Conservation (phyloP, 257 asterid genomes). For the Nicotiana obtusifolia region DNA sequence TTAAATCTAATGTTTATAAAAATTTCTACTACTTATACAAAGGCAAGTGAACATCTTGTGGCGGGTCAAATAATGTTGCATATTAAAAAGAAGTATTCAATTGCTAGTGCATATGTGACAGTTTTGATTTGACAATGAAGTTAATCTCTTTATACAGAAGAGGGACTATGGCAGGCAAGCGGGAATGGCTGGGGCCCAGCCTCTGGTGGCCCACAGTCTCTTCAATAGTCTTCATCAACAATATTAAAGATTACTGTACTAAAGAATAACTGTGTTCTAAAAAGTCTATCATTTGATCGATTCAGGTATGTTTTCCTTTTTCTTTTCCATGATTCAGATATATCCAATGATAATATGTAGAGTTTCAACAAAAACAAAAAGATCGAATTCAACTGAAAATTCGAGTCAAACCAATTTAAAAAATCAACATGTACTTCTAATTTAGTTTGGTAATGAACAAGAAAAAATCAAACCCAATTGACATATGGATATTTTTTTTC, state of each 20-base stretch:
- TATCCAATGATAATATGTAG: background rate
- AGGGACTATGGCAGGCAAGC: background rate
- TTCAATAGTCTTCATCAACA: background rate
- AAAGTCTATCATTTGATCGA: background rate
- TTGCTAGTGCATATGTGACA: conserved; percentile 7
- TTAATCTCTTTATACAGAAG: background rate
- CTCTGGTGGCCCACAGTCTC: background rate
- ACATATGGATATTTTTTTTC: background rate
- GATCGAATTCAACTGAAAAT: background rate
- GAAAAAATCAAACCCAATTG: background rate
- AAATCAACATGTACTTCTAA: background rate
- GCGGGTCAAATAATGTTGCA: background rate
- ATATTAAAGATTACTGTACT: background rate
- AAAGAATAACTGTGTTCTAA: background rate
- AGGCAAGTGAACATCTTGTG: background rate
- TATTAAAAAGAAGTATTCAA: background rate
- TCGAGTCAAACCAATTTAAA: background rate
- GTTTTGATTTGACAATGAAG: background rate
- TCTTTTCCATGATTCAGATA: background rate
- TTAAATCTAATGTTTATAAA: no score
- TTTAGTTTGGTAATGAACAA: background rate
- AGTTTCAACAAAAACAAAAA: background rate
- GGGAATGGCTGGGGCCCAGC: background rate
- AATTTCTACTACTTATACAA: background rate
- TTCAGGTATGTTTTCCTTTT: background rate